Base-by-base conservation (phyloP, 139 green algal species). In the Chlamydomonas asymmetrica region DNA sequence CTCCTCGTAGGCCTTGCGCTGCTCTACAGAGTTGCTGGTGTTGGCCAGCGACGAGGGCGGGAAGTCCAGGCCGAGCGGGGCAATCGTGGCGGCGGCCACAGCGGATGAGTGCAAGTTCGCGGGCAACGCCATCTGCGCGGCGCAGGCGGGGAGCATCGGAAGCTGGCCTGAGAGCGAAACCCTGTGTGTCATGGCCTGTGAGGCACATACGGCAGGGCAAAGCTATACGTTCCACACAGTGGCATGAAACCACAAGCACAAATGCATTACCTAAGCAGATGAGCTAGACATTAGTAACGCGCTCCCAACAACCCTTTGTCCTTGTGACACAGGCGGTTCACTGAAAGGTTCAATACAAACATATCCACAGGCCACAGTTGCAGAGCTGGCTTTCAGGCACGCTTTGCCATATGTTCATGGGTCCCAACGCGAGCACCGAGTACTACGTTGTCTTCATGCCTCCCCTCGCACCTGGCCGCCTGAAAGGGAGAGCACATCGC, bases 1-100 rank as follows among this genome's bases (percentile, higher is more conserved):
- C 71, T 77, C 71, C 23, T 77, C 71, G 32, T 70, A 41, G 41
- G 71, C 71, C 41, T 52, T 16, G 25, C 43, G 41, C 71, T 69
- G 71, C 23, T 62, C 41, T 43, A 34, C 31, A 32, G 50, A 13
- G 71, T 70, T 41, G 41, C 61, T 50, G 22, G 71, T 23, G 23
- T 34, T 69, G 41, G 35, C 52, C 41, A 4, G 34, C 31, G 59
- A 59, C 41, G 69, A 59, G 8, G 45, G 40, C 31, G 45, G 25
- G 29, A 50, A 57, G 9, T 20, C 10, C 13, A 29, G 5, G 54
- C 54, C 27, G 13, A 52, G 45, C 45, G 18, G 45, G 13, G 13
- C 45, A 16, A 10, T 16, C 45, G 18, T 52, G 45, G 45, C 45
- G 45, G 18, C 13, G 45, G 13, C 18, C 13, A 25, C 18, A 16